Evolutionary conservation across 495 filamentous ascomycete genomes (phyloP), one percentile per base, ranked within the genome.

Genomic region (Neurospora intermedia): DNA sequence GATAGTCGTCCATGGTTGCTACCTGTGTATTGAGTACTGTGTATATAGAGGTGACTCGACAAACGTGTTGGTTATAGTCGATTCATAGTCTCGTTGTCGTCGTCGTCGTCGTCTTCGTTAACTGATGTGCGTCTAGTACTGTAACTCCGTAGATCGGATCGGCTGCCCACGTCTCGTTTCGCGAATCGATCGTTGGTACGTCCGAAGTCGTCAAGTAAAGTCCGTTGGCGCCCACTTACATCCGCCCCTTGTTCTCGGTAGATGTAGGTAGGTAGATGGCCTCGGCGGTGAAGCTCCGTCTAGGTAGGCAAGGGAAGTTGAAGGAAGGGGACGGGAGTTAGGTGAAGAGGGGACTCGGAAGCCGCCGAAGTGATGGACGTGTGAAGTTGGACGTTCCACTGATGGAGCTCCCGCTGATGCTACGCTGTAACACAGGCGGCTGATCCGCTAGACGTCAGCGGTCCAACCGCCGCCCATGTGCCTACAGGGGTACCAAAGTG

Each of bases 1-100:
- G 93, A 82, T 96, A 97, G 74, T 89, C 93, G 84, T 97, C 93
- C 94, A 97, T 97, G 41, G 66, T 42, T 18, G 59, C 13, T 46
- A 41, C 27, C 15, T 0, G 54, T 62, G 23, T 62, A 13, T 16
- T 16, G 23, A 31, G 0, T 35, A 35, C 7, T 16, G 0, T 66
- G 35, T 4, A 59, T 18, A 31, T 6, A 15, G 48, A 31, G 20
- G 1, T 6, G 35, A 38, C 6, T 2, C 27, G 6, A 0, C 0
- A 8, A 62, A 13, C 8, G 13, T 38, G 13, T 35, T 35, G 13
- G 6, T 5, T 66, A 66, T 66, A 38, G 27, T 66, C 54, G 7
- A 15, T 10, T 66, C 54, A 66, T 35, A 66, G 54, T 35, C 1
- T 3, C 0, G 5, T 16, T 15, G 48, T 23, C 46, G 46, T 45